A percentile compares a stretch with the other conserved stretches of the same genome.
Evolutionary conservation across 1,139 yeast species (phyloP).

Genomic region (Yamadazyma dushanensis): DNA sequence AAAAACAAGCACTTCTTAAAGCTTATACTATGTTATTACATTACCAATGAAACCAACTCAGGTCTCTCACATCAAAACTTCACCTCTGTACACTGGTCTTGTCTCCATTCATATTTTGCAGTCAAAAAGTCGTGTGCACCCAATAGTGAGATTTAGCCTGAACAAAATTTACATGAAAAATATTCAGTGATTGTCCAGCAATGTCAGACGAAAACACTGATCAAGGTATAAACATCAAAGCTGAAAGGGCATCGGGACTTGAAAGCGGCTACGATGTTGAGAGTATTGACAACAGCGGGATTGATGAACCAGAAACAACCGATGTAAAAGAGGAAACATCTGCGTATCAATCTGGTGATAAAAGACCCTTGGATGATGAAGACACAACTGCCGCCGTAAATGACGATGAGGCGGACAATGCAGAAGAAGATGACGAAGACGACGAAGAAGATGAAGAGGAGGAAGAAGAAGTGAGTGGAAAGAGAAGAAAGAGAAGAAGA

Average conservation of each 20-base stretch:
- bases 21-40: no score
- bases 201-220: conserved; percentile 14
- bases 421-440: conserved; percentile 62
- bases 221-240: conserved; percentile 6
- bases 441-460: conserved; percentile 57
- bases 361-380: conserved; percentile 13
- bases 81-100: no score
- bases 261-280: conserved; percentile 20
- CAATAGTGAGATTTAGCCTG: no score
- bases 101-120: conserved; percentile 1
- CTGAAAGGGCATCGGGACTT: conserved; percentile 4
- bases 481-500: conserved; percentile 64
- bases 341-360: conserved; percentile 10
- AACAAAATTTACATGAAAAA: conserved; percentile 8
- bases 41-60: background rate
- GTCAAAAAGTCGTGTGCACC: conserved; percentile 8
- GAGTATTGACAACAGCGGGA: conserved; percentile 46
- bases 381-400: conserved; percentile 12
- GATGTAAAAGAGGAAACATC: conserved; percentile 9
- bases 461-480: conserved; percentile 41
- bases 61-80: background rate
- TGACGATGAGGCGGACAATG: conserved; percentile 30
- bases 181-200: conserved; percentile 5
- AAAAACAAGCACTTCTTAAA: no score
- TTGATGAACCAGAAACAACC: conserved; percentile 36